Percentiles rank a stretch among this genome's conserved stretches.
These are phyloP conservation scores for Exophiala calicioides DNA, from an alignment of 2,329 filamentous ascomycete species.

Conservation along the genomic window DNA sequence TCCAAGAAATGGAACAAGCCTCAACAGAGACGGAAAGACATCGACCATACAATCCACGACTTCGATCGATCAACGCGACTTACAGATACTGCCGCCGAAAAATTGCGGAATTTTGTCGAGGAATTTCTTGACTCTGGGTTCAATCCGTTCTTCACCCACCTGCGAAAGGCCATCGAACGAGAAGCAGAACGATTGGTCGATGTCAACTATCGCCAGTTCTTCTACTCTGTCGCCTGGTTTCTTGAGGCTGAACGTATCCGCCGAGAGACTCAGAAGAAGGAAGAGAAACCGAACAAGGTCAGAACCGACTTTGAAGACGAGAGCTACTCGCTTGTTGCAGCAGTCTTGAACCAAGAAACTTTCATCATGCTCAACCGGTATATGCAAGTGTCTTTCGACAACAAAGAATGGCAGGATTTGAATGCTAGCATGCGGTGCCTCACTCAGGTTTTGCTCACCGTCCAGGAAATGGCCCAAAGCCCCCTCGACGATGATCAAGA, in stretches of 20 bases:
- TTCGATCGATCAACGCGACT: conserved; percentile 74
- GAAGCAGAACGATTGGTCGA: conserved; percentile 79
- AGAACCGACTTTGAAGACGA: conserved; percentile 61
- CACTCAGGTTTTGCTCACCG: conserved; percentile 87
- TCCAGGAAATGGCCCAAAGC: conserved; percentile 88
- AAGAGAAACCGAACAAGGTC: conserved; percentile 51
- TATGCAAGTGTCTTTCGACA: conserved; percentile 76
- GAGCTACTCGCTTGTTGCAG: conserved; percentile 83
- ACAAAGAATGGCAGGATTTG: conserved; percentile 84
- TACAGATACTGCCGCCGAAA: conserved; percentile 70
- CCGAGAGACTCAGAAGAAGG: conserved; percentile 59
- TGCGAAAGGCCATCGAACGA: conserved; percentile 86
- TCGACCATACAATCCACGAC: conserved; percentile 64
- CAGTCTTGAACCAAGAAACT: conserved; percentile 90
- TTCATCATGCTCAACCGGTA: conserved; percentile 84
- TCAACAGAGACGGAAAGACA: conserved; percentile 61
- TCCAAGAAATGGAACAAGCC: conserved; percentile 89
- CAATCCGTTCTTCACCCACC: conserved; percentile 82
- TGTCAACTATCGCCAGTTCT: conserved; percentile 80
- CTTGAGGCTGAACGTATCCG: conserved; percentile 79
- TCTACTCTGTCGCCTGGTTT: conserved; percentile 92
- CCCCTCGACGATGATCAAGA: conserved; percentile 90
- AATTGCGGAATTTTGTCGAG: conserved; percentile 79
- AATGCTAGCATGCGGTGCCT: conserved; percentile 91
- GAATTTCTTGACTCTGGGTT: conserved; percentile 95